Conservation (phyloP, 2,329 filamentous ascomycete species). For the Aspergillus clavatus region DNA sequence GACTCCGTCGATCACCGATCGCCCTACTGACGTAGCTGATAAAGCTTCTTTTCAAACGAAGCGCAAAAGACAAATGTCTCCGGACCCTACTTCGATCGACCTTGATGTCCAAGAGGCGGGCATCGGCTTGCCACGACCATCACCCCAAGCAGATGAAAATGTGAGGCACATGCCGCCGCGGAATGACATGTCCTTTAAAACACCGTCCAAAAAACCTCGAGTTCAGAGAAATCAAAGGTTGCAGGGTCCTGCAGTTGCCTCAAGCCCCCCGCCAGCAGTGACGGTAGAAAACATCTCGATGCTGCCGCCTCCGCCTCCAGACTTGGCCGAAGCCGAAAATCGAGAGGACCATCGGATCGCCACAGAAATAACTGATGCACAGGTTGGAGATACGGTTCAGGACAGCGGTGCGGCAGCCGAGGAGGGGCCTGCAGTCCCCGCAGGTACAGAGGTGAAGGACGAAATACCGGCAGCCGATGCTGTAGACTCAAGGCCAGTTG, state of each 20-base stretch:
- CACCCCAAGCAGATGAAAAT: not conserved
- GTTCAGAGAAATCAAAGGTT: not conserved
- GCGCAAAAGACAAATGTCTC: not conserved
- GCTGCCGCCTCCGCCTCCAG: not conserved
- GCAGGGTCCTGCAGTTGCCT: not conserved
- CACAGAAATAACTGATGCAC: not conserved
- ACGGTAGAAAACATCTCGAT: not conserved
- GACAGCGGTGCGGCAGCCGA: not conserved
- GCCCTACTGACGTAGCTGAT: not conserved
- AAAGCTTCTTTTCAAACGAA: not conserved
- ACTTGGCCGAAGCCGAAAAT: not conserved
- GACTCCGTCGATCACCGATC: not conserved
- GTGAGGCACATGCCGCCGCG: not conserved
- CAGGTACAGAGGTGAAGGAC: not conserved
- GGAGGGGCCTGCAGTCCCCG: not conserved
- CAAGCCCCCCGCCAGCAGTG: not conserved
- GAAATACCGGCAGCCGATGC: not conserved
- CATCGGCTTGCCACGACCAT: not conserved
- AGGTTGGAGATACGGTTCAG: not conserved
- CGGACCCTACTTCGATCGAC: not conserved
- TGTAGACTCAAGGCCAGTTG: not conserved
- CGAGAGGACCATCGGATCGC: not conserved
- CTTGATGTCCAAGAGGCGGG: not conserved
- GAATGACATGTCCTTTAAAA: not conserved
- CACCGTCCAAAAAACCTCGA: constrained; percentile 15